These are phyloP conservation scores for Echium plantagineum DNA, from an alignment of 257 asterid genomes.

Conservation along the genomic window DNA sequence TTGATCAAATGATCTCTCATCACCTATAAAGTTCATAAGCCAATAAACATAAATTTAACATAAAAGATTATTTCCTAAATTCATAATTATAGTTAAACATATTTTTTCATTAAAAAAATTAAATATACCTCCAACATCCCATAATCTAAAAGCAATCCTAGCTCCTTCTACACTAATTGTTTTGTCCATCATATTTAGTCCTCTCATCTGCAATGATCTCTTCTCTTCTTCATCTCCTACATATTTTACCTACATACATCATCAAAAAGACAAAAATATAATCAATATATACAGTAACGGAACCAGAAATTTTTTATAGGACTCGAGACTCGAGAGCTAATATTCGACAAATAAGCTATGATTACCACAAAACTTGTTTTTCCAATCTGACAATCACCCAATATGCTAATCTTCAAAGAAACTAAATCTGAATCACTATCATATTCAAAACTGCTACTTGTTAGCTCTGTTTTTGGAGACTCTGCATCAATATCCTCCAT, in stretches of 20 bases:
- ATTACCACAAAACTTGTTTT: slow-evolving; percentile 88
- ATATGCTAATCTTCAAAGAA: slow-evolving; percentile 64
- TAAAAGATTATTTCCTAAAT: too few relatives aligned
- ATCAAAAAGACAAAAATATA: background rate
- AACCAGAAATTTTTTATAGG: too few relatives aligned
- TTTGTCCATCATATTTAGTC: slow-evolving; percentile 70
- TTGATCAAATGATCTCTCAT: slow-evolving; percentile 51
- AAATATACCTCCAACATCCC: slow-evolving; percentile 85
- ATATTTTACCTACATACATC: slow-evolving; percentile 46
- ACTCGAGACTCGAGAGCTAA: too few relatives aligned
- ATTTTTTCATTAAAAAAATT: background rate
- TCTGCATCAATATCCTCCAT: slow-evolving; percentile 11
- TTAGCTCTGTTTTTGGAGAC: background rate
- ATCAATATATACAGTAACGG: too few relatives aligned
- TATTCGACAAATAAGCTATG: too few relatives aligned
- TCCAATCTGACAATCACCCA: slow-evolving; percentile 95
- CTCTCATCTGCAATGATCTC: slow-evolving; percentile 58
- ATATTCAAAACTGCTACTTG: slow-evolving; percentile 21
- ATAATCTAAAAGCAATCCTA: slow-evolving; percentile 64
- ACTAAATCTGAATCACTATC: slow-evolving; percentile 72
- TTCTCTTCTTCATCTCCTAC: slow-evolving; percentile 71
- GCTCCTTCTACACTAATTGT: slow-evolving; percentile 55
- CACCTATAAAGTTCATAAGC: slow-evolving; percentile 26
- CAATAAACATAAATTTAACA: background rate
- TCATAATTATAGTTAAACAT: too few relatives aligned